Evolutionary conservation across 73 alveolate species (phyloP).

Genomic region (Tetrahymena malaccensis): DNA sequence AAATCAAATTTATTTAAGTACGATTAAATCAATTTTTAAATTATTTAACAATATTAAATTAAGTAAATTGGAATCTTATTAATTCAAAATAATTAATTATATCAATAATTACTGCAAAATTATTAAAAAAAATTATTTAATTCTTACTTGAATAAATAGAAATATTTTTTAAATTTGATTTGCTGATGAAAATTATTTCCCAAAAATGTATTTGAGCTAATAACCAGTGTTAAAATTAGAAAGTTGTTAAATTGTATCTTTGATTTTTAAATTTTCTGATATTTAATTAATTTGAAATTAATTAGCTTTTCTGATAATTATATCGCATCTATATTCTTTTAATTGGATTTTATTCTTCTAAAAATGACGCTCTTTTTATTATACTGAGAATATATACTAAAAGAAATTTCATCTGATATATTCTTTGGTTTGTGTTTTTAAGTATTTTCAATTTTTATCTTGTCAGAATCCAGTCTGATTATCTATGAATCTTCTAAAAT

Average conservation of each 20-base stretch:
- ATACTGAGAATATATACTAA: background rate
- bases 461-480: background rate
- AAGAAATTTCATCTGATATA: background rate
- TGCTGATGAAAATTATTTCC: no score
- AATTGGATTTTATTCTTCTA: background rate
- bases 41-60: no score
- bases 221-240: no score
- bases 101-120: background rate
- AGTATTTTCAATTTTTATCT: background rate
- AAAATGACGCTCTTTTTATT: background rate
- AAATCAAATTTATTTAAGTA: background rate
- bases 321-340: background rate
- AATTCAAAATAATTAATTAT: no score
- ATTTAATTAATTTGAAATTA: no score
- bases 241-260: no score
- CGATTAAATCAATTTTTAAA: background rate
- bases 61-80: background rate
- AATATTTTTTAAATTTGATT: no score
- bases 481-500: background rate
- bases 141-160: no score
- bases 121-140: no score
- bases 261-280: no score
- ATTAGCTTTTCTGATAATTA: background rate
- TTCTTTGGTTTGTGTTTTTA: background rate
- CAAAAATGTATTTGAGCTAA: no score